Base-by-base conservation (phyloP, 352 stramenopile species). In the Globisporangium parvum region DNA sequence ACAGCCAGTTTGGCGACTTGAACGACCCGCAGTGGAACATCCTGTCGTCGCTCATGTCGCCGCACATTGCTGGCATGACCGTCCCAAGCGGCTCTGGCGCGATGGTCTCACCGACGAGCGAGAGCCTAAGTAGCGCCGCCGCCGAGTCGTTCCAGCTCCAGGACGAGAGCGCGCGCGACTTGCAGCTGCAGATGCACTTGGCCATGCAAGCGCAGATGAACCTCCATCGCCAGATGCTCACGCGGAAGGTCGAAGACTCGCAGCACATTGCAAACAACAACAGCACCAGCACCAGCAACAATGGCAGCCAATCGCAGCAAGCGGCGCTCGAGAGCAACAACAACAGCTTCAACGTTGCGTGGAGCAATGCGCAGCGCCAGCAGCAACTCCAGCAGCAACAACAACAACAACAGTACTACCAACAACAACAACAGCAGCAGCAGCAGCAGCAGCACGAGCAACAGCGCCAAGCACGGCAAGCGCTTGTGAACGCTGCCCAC, bases 171-270 rank as follows among this genome's bases (percentile, higher is more conserved):
- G 57, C 77, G 20, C 75, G 59, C 3, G 77, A 92, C 52, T 56
- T 92, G 31, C 84, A 91, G 42, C 59, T 91, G 62, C 81, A 92
- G 59, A 93, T 93, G 78, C 85, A 94, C 56, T 59, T 91, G 62
- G 80, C 81, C 20, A 93, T 95, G 82, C 83, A 93, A 60, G 79
- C 82, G 51, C 85, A 95, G 53, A 95, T 95, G 85, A 91, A 89
- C 47, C 60, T 95, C 40, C 84, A 94, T 56, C 84, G 82, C 2
- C 81, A 94, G 55, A 94, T 94, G 84, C 75, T 94, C 21, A 88
- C 71, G 51, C 84, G 84, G 54, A 94, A 94, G 52, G 84, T 92
- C 31, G 80, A 87, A 44, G 81, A 92, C 21, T 87, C 84, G 9
- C 80, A 93, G 42, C 72, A 86, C 58, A 61, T 75, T 3, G n/a